Evolutionary conservation across 129 eudicot species (phyloP).

Genomic region (Rutidosis leptorrhynchoides): DNA sequence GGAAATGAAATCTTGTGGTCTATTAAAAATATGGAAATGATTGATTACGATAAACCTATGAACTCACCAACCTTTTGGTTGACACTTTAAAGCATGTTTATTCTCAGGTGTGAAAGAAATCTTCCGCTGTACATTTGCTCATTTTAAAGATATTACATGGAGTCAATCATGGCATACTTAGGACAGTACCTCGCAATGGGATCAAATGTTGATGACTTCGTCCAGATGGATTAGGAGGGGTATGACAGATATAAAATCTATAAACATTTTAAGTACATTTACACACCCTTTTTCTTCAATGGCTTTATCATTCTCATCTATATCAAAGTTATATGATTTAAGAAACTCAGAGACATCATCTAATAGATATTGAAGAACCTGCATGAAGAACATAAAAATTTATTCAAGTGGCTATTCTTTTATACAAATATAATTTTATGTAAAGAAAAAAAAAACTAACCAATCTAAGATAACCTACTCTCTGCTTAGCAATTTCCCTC

Average conservation of each 20-base stretch:
- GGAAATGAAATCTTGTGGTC: too few species aligned
- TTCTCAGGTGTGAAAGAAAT: too few species aligned
- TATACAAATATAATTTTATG: background rate
- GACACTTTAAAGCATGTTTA: too few species aligned
- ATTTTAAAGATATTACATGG: too few species aligned
- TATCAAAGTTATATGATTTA: constrained; percentile 42
- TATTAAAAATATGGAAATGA: too few species aligned
- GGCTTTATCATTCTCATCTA: constrained; percentile 30
- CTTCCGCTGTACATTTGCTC: too few species aligned
- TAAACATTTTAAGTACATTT: constrained; percentile 57
- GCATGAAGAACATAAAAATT: constrained; percentile 22
- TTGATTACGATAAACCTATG: too few species aligned
- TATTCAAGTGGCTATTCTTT: constrained; percentile 8
- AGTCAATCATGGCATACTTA: too few species aligned
- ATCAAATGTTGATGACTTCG: too few species aligned
- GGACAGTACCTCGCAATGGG: too few species aligned
- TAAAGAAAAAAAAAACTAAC: constrained; percentile 41
- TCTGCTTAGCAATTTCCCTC: constrained; percentile 81
- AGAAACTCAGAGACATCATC: constrained; percentile 85
- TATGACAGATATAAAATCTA: constrained; percentile 72
- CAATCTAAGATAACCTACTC: constrained; percentile 86
- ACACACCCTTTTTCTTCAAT: constrained; percentile 55
- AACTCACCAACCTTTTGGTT: too few species aligned
- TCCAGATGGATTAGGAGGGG: too few species aligned
- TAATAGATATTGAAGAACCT: constrained; percentile 85